Evolutionary conservation across 192 early-diverging fungal species (phyloP), one percentile per base, ranked within the genome.

Genomic region (Helicostylum pulchrum): DNA sequence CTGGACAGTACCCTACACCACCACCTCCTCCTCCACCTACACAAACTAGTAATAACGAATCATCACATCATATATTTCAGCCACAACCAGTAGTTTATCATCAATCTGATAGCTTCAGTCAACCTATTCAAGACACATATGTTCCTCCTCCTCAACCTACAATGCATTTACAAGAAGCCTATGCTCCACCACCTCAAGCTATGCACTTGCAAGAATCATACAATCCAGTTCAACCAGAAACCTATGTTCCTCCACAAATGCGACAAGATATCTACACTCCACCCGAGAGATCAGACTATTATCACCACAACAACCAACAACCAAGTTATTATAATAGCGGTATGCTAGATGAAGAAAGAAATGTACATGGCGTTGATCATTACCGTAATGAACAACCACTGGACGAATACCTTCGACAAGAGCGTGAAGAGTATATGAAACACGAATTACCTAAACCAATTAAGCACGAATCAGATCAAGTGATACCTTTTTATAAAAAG

Each of bases 1-100:
- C 65, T 32, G 62, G 61, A 4, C 65, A 73, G 53, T 73, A 73
- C 48, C 65, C 66, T 14, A 34, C 39, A 26, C 71, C 71, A 9
- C 64, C 54, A 7, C 71, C 61, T 3, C 26, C 48, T 46, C 12
- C 47, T 0, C 26, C 14, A 17, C 39, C 11, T 9, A 17, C 26
- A 4, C 55, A 23, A 20, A 9, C 8, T 1, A 15, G n/a, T n/a
- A n/a, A 45, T 4, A 4, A 9, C 1, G 49, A 19, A 12, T 8
- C 17, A 12, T 6, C 39, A 45, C 57, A 14, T 43, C 56, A 39
- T 21, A 15, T 34, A 12, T 15, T 56, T 45, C 57, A 59, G 20
- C 36, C 36, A 11, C 56, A 58, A 42, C 57, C 36, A 20, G 19
- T 2, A 26, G 26, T 26, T 26, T 26, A 26, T 26, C 26, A 26